A percentile compares a stretch with the other conserved stretches of the same genome.
These are phyloP conservation scores for Micractinium sp. DNA, from an alignment of 139 green algal species.

Conservation along the genomic window DNA sequence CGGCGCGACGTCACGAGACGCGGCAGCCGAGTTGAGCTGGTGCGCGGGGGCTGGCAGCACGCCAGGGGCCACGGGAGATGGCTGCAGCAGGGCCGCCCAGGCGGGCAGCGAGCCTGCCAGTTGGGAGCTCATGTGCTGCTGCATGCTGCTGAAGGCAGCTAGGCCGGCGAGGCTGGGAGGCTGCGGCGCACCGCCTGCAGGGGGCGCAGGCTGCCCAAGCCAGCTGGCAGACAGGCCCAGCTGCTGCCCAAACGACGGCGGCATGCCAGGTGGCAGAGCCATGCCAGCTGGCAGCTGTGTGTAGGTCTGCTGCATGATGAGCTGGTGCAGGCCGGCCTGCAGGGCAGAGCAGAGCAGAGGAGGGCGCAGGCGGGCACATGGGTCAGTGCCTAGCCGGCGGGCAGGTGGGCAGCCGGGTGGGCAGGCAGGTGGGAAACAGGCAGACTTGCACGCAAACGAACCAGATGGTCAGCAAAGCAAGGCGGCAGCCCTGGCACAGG, in stretches of 20 bases:
- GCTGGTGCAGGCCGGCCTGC: constrained; percentile 36
- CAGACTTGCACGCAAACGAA: too few species aligned
- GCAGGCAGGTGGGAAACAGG: not conserved
- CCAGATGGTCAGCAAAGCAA: too few species aligned
- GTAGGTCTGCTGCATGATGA: constrained; percentile 45
- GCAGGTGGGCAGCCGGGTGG: too few species aligned
- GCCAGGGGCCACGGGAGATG: not conserved
- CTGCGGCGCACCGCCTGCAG: not conserved
- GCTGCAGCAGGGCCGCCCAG: constrained; percentile 23
- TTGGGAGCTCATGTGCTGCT: constrained; percentile 13
- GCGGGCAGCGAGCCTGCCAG: not conserved
- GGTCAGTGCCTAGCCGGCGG: too few species aligned
- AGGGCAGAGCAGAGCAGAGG: not conserved
- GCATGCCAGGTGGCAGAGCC: not conserved
- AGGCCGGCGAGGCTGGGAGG: not conserved
- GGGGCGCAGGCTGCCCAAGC: not conserved
- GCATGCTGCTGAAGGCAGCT: constrained; percentile 12
- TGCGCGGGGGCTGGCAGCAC: not conserved
- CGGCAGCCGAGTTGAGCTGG: not conserved
- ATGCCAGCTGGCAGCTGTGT: not conserved
- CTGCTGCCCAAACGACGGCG: constrained; percentile 1
- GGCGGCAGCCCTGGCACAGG: not conserved
- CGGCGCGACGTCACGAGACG: not conserved
- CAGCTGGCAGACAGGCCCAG: constrained; percentile 18
- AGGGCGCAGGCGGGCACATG: not conserved